Percentiles rank a stretch among this genome's conserved stretches.
These are phyloP conservation scores for Saccharomyces cerevisiae DNA, from an alignment of 805 yeast species.

Conservation along the genomic window DNA sequence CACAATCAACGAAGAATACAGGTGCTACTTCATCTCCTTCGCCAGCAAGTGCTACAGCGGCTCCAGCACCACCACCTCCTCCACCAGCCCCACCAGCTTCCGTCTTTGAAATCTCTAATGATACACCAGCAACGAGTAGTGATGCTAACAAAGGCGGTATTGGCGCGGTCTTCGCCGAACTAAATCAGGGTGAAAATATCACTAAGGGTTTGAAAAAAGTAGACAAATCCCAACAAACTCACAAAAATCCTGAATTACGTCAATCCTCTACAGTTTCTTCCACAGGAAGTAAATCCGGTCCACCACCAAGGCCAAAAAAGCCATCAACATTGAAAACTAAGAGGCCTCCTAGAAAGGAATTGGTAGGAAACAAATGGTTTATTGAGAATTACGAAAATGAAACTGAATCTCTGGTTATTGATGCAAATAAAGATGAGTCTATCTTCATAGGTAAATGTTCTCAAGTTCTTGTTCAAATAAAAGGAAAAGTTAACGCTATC, in stretches of 20 bases:
- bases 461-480: constrained; percentile 66
- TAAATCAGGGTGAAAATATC: constrained; percentile 76
- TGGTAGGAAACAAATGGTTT: constrained; percentile 83
- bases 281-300: constrained; percentile 32
- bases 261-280: constrained; percentile 40
- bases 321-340: constrained; percentile 51
- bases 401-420: constrained; percentile 46
- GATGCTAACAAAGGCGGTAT: constrained; percentile 44
- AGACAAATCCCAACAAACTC: constrained; percentile 89
- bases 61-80: constrained; percentile 72
- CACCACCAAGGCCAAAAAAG: constrained; percentile 78
- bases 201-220: constrained; percentile 86
- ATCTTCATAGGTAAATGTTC: constrained; percentile 79
- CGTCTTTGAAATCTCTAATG: constrained; percentile 41
- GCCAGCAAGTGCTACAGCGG: constrained; percentile 12
- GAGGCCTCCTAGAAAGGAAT: constrained; percentile 58
- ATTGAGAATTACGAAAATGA: constrained; percentile 70
- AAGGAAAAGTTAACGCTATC: constrained; percentile 87
- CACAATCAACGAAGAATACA: constrained; percentile 8
- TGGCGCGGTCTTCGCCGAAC: constrained; percentile 84
- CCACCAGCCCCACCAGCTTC: constrained; percentile 87
- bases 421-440: constrained; percentile 79
- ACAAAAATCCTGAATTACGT: constrained; percentile 80
- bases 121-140: constrained; percentile 18
- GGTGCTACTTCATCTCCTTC: constrained; percentile 26